These are phyloP conservation scores for Serendipita sp. DNA, from an alignment of 768 basidiomycete genomes.

Conservation along the genomic window DNA sequence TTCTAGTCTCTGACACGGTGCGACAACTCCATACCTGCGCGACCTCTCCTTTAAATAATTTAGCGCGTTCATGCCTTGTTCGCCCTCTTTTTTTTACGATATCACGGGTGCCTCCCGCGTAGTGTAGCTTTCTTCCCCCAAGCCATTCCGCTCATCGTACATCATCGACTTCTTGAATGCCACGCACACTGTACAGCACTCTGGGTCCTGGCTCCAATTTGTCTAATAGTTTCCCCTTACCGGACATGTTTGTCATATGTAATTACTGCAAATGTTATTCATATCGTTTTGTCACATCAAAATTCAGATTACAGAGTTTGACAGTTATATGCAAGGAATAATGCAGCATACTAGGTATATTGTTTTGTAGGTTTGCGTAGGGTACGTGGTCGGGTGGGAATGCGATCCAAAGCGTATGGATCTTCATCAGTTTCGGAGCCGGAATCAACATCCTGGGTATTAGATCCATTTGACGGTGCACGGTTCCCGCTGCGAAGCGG, in stretches of 20 bases:
- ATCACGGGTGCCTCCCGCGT: background rate
- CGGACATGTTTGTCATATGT: constrained; percentile 4
- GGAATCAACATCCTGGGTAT: background rate
- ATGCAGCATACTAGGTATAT: background rate
- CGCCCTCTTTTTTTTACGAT: background rate
- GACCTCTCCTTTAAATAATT: background rate
- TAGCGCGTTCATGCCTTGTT: background rate
- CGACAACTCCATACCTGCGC: background rate
- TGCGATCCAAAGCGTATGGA: background rate
- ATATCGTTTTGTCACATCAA: background rate
- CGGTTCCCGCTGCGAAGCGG: background rate
- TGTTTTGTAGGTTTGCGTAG: background rate
- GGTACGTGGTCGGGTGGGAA: background rate
- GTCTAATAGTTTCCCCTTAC: constrained; percentile 3
- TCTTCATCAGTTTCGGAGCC: constrained; percentile 1
- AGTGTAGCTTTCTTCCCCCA: background rate
- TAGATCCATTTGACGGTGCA: background rate
- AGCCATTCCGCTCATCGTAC: background rate
- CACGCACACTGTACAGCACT: constrained; percentile 2
- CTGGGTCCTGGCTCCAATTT: constrained; percentile 5
- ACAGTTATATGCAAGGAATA: too few relatives aligned
- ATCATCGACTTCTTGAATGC: constrained; percentile 4
- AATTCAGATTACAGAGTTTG: background rate
- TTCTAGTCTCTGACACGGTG: too few relatives aligned
- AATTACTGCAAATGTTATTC: background rate